Conservation (phyloP, 331 rosid species). For the Cydonia oblonga region DNA sequence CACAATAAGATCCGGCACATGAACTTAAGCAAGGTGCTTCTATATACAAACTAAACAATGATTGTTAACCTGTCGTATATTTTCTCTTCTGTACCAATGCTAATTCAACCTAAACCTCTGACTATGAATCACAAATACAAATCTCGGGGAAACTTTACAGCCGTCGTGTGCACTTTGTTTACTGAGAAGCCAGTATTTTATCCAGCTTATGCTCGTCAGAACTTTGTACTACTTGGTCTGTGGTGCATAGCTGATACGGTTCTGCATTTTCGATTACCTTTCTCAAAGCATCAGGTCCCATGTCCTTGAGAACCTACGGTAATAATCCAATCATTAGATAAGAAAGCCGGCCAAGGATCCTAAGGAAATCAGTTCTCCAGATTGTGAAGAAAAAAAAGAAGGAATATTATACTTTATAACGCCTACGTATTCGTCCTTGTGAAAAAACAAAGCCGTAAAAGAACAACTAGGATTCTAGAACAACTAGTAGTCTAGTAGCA, state of each 20-base stretch:
- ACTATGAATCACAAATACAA: neutral
- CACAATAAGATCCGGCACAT: neutral
- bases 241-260: constrained; percentile 15
- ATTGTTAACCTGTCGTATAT: neutral
- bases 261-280: constrained; percentile 46
- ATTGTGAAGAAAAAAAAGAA: neutral
- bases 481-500: neutral
- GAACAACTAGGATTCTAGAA: neutral
- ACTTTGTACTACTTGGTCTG: neutral
- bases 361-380: neutral
- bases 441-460: neutral
- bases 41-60: neutral
- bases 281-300: constrained; percentile 70
- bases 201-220: neutral
- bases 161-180: neutral
- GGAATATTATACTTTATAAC: neutral
- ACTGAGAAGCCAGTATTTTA: neutral
- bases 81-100: neutral
- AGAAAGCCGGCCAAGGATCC: constrained; percentile 6
- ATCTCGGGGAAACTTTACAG: neutral
- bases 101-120: neutral
- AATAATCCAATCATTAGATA: neutral
- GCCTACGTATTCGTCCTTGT: neutral
- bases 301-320: constrained; percentile 40
- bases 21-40: neutral